Base-by-base conservation (phyloP, 139 green algal genomes). In the Micromonas commoda region DNA sequence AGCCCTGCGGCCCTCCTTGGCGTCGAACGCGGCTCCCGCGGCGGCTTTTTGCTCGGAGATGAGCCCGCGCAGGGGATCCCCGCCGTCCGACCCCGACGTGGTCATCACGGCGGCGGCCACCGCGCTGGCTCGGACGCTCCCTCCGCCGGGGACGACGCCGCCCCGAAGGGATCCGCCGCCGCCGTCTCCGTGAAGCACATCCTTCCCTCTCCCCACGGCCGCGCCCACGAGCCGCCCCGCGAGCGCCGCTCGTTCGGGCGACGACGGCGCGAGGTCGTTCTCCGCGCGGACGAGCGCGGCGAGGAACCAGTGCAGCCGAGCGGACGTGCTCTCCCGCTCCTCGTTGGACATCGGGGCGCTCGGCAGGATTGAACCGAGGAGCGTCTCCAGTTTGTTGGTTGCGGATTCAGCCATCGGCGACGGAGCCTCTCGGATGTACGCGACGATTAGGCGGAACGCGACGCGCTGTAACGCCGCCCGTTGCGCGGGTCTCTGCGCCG, bases 1-100 rank as follows among this genome's bases (percentile, higher is more conserved):
- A 13, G 45, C 24, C 23, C 28, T 4, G 38, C 64, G 26, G 4
- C 28, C n/a, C 33, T 71, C 64, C 33, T 71, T 71, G 26, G 28
- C 64, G 38, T 71, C 64, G 3, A 52, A n/a, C 29, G 28, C 64
- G 45, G 64, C 64, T 13, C 28, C 64, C 4, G 64, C 64, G 2
- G 64, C 64, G 28, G 33, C 64, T 71, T 71, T 71, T 29, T 71
- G 64, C 64, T 71, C 64, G 13, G 64, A 71, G 21, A 71, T 71
- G 13, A 71, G 64, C 21, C 64, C 64, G 20, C 33, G 13, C n/a
- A 71, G 33, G 33, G 23, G n/a, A 3, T 13, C 64, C 13, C 26
- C 32, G 13, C 23, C 64, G 64, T n/a, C 33, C 28, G 26, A n/a
- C 33, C 23, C 64, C 4, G 26, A 35, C 4, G 32, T 29, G 28